A percentile compares a stretch with the other conserved stretches of the same genome.
Conservation (phyloP, 306 rosid species). For the Cucurbita ficifolia region DNA sequence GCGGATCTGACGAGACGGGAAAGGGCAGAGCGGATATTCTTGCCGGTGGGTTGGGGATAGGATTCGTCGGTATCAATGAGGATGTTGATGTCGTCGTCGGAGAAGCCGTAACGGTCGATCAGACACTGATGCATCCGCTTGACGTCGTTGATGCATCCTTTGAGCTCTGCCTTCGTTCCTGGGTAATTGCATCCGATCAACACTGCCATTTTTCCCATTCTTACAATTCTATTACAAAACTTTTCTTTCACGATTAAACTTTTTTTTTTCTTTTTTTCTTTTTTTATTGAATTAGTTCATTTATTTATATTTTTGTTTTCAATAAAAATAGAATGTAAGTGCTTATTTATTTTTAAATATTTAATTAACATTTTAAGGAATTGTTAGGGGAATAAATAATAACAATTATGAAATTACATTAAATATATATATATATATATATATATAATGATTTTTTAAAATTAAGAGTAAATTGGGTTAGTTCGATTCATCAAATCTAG, state of each 20-base stretch:
- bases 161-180: conserved; percentile 62
- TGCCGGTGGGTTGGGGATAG: conserved; percentile 62
- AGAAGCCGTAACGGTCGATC: conserved; percentile 35
- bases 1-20: conserved; percentile 41
- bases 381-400: no score
- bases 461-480: no score
- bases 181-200: conserved; percentile 72
- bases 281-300: no score
- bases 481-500: no score
- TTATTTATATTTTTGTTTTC: no score
- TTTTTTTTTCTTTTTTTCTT: no score
- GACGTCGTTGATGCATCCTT: conserved; percentile 74
- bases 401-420: no score
- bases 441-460: no score
- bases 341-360: no score
- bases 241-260: neutral
- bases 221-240: neutral
- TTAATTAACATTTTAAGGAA: no score
- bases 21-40: conserved; percentile 49
- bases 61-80: conserved; percentile 67
- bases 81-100: conserved; percentile 34
- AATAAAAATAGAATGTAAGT: no score
- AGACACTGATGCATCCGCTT: conserved; percentile 40
- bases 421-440: no score
- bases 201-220: conserved; percentile 57